phyloP scores from a whole-genome alignment of 805 yeast genomes.

The Wickerhamiella azymoides region DNA sequence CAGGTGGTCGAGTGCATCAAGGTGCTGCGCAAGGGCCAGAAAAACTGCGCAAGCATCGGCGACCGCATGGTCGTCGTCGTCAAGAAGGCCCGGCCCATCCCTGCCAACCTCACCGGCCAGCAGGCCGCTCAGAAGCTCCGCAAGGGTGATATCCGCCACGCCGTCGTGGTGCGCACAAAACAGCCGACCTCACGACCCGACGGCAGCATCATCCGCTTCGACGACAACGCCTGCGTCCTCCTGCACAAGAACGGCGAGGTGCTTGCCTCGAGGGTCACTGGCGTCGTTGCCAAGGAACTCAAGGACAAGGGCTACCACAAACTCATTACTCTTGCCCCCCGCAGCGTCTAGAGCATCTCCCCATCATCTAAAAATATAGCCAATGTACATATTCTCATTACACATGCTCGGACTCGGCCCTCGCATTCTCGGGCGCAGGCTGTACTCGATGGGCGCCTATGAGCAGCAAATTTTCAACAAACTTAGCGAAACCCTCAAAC shows the following conservation, averaged over 20 bases:
- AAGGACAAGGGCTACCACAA: constrained; percentile 72
- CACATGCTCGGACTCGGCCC: background rate
- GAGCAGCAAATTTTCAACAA: constrained; percentile 51
- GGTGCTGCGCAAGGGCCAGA: constrained; percentile 79
- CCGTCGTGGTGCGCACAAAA: constrained; percentile 87
- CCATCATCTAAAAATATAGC: constrained; percentile 35
- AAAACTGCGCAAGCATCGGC: constrained; percentile 70
- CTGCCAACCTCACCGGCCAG: constrained; percentile 58
- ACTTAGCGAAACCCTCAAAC: constrained; percentile 42
- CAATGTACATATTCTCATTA: background rate
- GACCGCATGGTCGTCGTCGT: constrained; percentile 91
- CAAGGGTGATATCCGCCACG: constrained; percentile 91
- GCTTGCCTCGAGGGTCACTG: constrained; percentile 80
- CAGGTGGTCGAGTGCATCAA: constrained; percentile 90
- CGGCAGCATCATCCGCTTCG: constrained; percentile 76
- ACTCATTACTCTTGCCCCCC: constrained; percentile 83
- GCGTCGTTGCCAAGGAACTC: constrained; percentile 84
- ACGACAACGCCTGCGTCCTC: constrained; percentile 94
- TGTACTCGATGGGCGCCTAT: constrained; percentile 35
- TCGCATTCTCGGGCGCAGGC: too few relatives aligned
- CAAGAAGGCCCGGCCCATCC: constrained; percentile 72
- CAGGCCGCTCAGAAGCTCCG: constrained; percentile 61
- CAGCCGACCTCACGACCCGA: constrained; percentile 67
- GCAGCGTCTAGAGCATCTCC: constrained; percentile 51
- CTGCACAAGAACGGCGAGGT: constrained; percentile 89